Conservation (phyloP, 768 basidiomycete species). For the Boletus rubropictus region DNA sequence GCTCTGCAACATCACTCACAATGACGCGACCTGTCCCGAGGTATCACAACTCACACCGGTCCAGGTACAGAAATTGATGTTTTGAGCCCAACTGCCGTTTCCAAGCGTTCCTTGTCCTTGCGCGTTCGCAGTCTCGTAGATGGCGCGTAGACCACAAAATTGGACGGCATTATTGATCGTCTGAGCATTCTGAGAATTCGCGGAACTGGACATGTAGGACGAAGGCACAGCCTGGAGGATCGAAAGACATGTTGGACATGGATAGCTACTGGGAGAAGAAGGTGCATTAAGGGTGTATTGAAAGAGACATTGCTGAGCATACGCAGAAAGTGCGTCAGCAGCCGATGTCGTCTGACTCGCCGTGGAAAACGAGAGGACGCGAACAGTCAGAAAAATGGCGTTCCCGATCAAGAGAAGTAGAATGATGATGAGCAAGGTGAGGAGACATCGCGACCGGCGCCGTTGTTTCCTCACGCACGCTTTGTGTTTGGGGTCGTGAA, state of each 20-base stretch:
- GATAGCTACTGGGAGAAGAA: conserved; percentile 37
- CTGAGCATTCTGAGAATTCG: conserved; percentile 32
- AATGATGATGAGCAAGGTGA: conserved; percentile 34
- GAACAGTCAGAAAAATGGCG: conserved; percentile 33
- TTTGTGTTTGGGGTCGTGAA: conserved; percentile 17
- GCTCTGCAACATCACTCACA: conserved; percentile 31
- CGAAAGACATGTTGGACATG: conserved; percentile 42
- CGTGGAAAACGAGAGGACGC: conserved; percentile 24
- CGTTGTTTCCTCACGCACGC: conserved; percentile 23
- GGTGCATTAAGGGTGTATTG: conserved; percentile 44
- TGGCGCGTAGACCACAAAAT: conserved; percentile 42
- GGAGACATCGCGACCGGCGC: conserved; percentile 28
- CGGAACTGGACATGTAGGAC: conserved; percentile 25
- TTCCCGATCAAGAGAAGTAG: conserved; percentile 42
- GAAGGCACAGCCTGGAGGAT: conserved; percentile 35
- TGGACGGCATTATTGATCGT: conserved; percentile 35
- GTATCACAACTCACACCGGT: conserved; percentile 40
- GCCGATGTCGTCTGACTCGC: conserved; percentile 21
- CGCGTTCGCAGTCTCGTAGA: conserved; percentile 36
- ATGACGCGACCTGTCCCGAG: conserved; percentile 34
- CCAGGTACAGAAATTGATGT: conserved; percentile 44
- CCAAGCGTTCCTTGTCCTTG: conserved; percentile 36
- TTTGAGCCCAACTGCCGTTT: conserved; percentile 41
- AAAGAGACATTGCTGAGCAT: conserved; percentile 41
- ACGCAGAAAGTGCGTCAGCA: conserved; percentile 30